Percentiles rank a stretch among this genome's conserved stretches.
phyloP scores from a whole-genome alignment of 768 basidiomycete genomes.

The Tricholoma matsutake region DNA sequence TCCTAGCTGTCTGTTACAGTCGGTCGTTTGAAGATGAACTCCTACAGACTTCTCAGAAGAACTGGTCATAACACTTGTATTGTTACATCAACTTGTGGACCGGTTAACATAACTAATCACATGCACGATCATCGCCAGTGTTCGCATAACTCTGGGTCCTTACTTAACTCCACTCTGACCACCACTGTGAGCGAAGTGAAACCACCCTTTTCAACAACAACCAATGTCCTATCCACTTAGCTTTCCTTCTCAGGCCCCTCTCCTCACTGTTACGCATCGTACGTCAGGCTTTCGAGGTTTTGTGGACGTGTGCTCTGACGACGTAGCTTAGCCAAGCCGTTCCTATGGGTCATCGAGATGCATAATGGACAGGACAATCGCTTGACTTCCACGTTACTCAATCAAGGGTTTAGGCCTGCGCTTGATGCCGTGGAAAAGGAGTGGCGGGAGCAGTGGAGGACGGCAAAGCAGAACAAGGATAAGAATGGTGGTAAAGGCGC shows the following conservation, averaged over 20 bases:
- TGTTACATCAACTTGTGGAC: too few relatives aligned
- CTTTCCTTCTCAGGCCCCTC: slow-evolving; percentile 47
- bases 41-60: too few relatives aligned
- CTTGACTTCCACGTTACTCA: slow-evolving; percentile 55
- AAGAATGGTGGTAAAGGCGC: slow-evolving; percentile 61
- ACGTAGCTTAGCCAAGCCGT: slow-evolving; percentile 46
- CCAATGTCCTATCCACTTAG: slow-evolving; percentile 46
- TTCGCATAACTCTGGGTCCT: neutral
- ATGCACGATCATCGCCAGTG: too few relatives aligned
- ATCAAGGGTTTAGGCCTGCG: slow-evolving; percentile 62
- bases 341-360: slow-evolving; percentile 75
- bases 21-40: too few relatives aligned
- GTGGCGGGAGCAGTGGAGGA: slow-evolving; percentile 58
- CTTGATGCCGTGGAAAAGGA: slow-evolving; percentile 70
- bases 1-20: too few relatives aligned
- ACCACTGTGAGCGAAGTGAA: neutral
- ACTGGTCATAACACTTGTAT: too few relatives aligned
- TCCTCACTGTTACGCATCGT: slow-evolving; percentile 73
- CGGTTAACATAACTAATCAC: too few relatives aligned
- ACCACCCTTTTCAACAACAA: neutral
- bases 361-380: slow-evolving; percentile 78
- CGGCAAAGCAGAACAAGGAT: slow-evolving; percentile 40
- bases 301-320: neutral
- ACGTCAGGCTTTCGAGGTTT: slow-evolving; percentile 11
- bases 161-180: neutral